Evolutionary conservation across 768 basidiomycete species (phyloP).

Genomic region (Multifurca ochricompacta): DNA sequence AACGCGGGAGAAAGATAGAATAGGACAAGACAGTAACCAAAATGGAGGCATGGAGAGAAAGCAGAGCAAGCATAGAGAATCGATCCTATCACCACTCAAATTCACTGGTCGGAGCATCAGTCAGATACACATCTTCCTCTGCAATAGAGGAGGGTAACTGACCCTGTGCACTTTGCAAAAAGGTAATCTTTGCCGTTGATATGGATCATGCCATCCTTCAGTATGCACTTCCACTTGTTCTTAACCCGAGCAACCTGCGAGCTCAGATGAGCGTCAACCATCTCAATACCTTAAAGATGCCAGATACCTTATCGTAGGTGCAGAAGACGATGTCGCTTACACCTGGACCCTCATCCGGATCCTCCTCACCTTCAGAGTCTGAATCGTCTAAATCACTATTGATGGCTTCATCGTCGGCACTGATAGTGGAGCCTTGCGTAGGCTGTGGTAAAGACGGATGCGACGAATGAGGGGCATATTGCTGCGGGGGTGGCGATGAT

Average conservation of each 20-base stretch:
- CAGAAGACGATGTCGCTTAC: slow-evolving; percentile 95
- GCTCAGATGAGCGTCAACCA: background rate
- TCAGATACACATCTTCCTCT: background rate
- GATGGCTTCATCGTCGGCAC: slow-evolving; percentile 71
- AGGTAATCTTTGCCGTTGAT: slow-evolving; percentile 97
- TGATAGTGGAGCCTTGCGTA: slow-evolving; percentile 32
- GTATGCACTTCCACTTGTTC: slow-evolving; percentile 98
- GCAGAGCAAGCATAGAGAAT: background rate
- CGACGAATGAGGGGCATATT: slow-evolving; percentile 60
- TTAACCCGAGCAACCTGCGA: slow-evolving; percentile 95
- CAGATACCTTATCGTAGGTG: slow-evolving; percentile 89
- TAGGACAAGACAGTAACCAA: too few relatives aligned
- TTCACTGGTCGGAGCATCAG: slow-evolving; percentile 22
- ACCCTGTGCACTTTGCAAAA: slow-evolving; percentile 97
- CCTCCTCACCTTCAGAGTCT: slow-evolving; percentile 80
- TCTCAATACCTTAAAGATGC: background rate
- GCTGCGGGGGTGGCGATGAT: slow-evolving; percentile 52
- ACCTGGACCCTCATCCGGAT: slow-evolving; percentile 67
- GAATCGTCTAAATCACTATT: slow-evolving; percentile 96
- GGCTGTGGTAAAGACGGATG: slow-evolving; percentile 74
- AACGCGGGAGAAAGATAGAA: background rate
- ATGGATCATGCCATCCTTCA: slow-evolving; percentile 97
- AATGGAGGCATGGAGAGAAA: background rate
- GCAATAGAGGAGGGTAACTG: slow-evolving; percentile 11
- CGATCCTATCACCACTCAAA: slow-evolving; percentile 30